Base-by-base conservation (phyloP, 345 rosid genomes). In the Heritiera fomes region DNA sequence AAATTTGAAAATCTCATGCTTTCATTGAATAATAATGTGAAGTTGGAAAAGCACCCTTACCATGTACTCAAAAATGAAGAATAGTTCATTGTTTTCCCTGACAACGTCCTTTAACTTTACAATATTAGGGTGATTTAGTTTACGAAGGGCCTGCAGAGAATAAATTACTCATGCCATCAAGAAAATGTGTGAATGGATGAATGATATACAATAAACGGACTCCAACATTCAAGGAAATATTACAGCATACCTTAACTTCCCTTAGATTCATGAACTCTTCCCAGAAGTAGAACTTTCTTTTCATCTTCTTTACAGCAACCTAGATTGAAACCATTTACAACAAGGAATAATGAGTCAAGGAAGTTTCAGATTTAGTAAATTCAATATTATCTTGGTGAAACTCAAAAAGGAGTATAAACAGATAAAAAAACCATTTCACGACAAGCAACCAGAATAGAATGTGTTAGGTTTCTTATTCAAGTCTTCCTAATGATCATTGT, bases 301-400 rank as follows among this genome's bases (percentile, higher is more conserved):
- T 95, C 98, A 95, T 95, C 88, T 87, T 93, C 88, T 95, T 95
- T 58, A 95, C 94, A 80, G 98, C 98, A 90, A 95, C 98, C 98
- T 94, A 79, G 58, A 78, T 5, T 77, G 1, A 55, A 66, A 23
- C 18, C 70, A 65, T 14, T 32, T 60, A 63, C 13, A 34, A 52
- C 49, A 46, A 69, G 66, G 3, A 60, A 66, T 78, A 49, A 79
- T 58, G 18, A 52, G 50, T 71, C 28, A 64, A 55, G 12, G 49
- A 40, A 55, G 14, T 28, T 8, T 55, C 64, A 66, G 3, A 20
- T 59, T 53, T 17, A 23, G 18, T 46, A 78, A 55, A 69, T 56
- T 41, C 43, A 41, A 4, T 41, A 41, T 41, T 3, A 41, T 41
- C 43, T 41, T 41, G 43, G 43, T 4, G 43, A 41, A 41, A 41